Base-by-base conservation (phyloP, 2,329 filamentous ascomycete genomes). In the Penicillium oxalicum region DNA sequence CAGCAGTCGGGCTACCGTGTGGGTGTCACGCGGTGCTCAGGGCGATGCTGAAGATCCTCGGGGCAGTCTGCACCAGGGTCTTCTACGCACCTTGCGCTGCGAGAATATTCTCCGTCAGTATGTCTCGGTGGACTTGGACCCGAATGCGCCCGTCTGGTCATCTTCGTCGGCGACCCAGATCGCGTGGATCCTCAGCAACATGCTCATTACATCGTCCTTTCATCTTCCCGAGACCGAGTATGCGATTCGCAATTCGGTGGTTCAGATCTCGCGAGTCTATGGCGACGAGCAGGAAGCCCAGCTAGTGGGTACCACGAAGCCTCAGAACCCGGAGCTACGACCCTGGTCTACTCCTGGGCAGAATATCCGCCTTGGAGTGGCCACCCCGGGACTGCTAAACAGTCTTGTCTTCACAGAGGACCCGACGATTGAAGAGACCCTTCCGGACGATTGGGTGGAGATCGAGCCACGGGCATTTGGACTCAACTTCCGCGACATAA, bases 401-500 rank as follows among this genome's bases (percentile, higher is more conserved):
- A 27, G 26, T 11, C 13, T 45, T 11, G 24, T 12, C 8, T 45
- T 45, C 35, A 28, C 18, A 13, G 33, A 36, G 3, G 35, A 45
- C 38, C 26, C 38, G 9, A 9, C 34, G 4, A 25, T 26, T 25
- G 27, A 6, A 25, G 37, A 9, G 9, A 45, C 9, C 11, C 33
- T 38, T 9, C 13, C 43, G 9, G 24, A 28, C 8, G 12, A 13
- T 12, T 13, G 40, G 28, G 24, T 48, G n/a, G 46, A 48, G 35
- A 32, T 48, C 18, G 40, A 48, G 28, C 37, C 27, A 40, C 42
- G 40, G n/a, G 39, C 25, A 13, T 41, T 26, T 13, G 46, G 38
- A 61, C 63, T 9, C 49, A 57, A 9, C 50, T 72, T 4, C 58
- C 65, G 8, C 63, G 67, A 5, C 69, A 64, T 68, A 5, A 33